These are phyloP conservation scores for Fusarium chlamydosporum DNA, from an alignment of 2,329 filamentous ascomycete genomes.

Conservation along the genomic window DNA sequence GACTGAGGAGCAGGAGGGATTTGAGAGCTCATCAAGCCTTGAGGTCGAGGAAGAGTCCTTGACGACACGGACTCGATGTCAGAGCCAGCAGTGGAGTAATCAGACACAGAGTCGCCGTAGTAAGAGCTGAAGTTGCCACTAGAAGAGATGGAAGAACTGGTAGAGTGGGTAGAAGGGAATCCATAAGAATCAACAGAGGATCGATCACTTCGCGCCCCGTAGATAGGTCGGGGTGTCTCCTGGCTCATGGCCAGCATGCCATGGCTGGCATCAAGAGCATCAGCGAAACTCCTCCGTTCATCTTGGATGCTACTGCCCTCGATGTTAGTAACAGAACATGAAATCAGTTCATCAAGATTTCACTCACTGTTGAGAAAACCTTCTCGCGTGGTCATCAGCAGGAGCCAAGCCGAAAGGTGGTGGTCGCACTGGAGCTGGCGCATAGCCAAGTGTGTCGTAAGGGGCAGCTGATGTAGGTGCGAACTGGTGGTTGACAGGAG, in stretches of 20 bases:
- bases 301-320: constrained; percentile 52
- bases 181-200: constrained; percentile 89
- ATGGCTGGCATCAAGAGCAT: constrained; percentile 91
- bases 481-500: constrained; percentile 76
- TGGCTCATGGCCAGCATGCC: constrained; percentile 97
- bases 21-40: constrained; percentile 71
- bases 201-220: constrained; percentile 77
- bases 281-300: constrained; percentile 80
- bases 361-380: constrained; percentile 89
- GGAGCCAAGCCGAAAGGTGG: constrained; percentile 68
- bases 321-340: constrained; percentile 25
- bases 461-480: constrained; percentile 73
- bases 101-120: constrained; percentile 89
- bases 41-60: constrained; percentile 85
- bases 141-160: constrained; percentile 91
- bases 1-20: constrained; percentile 89
- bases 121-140: constrained; percentile 85
- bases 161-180: constrained; percentile 87
- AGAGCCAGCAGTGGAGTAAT: constrained; percentile 91
- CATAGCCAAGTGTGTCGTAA: constrained; percentile 84
- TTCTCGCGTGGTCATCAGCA: constrained; percentile 70
- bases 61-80: constrained; percentile 87
- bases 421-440: constrained; percentile 73
- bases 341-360: not conserved
- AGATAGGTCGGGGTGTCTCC: constrained; percentile 92